Base-by-base conservation (phyloP, 768 basidiomycete species). In the Lactarius hatsudake region DNA sequence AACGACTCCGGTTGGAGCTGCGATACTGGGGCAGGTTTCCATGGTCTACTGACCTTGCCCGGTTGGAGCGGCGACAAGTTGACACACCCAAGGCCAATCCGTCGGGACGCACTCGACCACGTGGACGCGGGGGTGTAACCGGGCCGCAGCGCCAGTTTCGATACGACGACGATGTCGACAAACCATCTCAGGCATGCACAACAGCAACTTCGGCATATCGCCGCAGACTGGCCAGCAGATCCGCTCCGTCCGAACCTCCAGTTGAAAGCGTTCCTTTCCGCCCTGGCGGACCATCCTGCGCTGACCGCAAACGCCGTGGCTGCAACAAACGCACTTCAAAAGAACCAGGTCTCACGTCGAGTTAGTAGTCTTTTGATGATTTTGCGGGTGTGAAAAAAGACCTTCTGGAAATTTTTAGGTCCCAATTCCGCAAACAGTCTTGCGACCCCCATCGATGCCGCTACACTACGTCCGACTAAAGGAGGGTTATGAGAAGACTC, bases 221-320 rank as follows among this genome's bases (percentile, higher is more conserved):
- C 88, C 1, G 77, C 82, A 53, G 74, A 81, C 45, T 94, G 91
- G 89, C 82, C 84, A 18, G 77, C 76, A 15, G 91, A 94, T 71
- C 89, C 89, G 0, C 89, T 93, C 74, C 83, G 91, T 3, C 90
- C 90, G 1, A 87, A 90, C 68, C 73, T 93, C 9, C 91, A 93
- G 77, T 81, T 93, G 38, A 84, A 83, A 69, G 82, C 75, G 1
- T 87, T 93, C 70, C 79, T 93, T 43, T 76, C 80, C 34, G 86
- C 88, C 0, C 80, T 93, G 65, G 80, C 89, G 0, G 78, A 81
- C 0, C 91, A 93, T 72, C 91, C 90, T 4, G 85, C 81, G 54
- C 81, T 93, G 26, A 87, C 89, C 6, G 78, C 81, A 2, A 76
- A 79, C 57, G 86, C 87, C 0, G 88, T 91, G 2, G 78, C 81